Evolutionary conservation across 495 filamentous ascomycete species (phyloP).

Genomic region (Peziza echinospora): DNA sequence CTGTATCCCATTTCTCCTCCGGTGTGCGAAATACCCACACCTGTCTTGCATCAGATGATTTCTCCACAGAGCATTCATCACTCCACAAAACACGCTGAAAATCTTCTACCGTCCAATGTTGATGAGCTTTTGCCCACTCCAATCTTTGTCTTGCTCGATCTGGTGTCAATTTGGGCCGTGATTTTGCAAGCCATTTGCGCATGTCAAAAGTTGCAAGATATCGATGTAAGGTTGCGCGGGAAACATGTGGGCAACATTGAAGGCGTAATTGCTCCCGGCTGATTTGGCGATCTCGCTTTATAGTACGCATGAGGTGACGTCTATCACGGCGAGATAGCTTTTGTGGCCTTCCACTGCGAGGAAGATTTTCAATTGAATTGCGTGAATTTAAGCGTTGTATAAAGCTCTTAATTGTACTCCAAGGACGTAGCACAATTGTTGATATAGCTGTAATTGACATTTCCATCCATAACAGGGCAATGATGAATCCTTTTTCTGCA

Average conservation of each 20-base stretch:
- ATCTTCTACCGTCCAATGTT: conserved; percentile 1
- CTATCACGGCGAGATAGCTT: too few relatives aligned
- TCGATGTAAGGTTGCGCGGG: background rate
- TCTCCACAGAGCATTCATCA: background rate
- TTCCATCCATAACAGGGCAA: too few relatives aligned
- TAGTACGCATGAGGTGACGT: too few relatives aligned
- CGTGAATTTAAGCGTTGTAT: too few relatives aligned
- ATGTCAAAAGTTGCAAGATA: background rate
- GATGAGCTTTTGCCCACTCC: background rate
- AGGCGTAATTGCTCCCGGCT: too few relatives aligned
- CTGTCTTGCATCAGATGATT: background rate
- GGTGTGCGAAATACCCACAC: background rate
- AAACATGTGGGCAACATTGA: conserved; percentile 14
- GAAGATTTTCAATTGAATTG: too few relatives aligned
- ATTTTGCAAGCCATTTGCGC: background rate
- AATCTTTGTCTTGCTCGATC: background rate
- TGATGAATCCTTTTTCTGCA: too few relatives aligned
- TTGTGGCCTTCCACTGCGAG: too few relatives aligned
- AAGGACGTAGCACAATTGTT: too few relatives aligned
- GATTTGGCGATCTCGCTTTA: too few relatives aligned
- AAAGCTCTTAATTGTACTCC: too few relatives aligned
- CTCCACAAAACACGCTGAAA: background rate
- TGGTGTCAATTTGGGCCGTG: background rate
- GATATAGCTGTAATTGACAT: too few relatives aligned
- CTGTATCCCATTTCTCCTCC: background rate